Evolutionary conservation across 768 basidiomycete genomes (phyloP).

Genomic region (Mycena filopes): DNA sequence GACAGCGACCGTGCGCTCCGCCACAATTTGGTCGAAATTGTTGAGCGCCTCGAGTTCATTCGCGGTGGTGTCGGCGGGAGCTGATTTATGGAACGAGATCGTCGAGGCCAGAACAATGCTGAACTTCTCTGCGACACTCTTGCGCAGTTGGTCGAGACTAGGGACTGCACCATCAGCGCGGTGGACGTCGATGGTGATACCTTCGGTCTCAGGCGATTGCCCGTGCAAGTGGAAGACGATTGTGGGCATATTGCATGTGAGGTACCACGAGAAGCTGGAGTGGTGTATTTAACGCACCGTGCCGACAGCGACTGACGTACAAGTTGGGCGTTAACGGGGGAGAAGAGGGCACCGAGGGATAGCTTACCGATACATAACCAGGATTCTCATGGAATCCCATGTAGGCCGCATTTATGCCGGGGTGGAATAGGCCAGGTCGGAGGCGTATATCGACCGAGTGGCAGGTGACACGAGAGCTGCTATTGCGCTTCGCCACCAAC

Average conservation of each 20-base stretch:
- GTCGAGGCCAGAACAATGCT: constrained; percentile 13
- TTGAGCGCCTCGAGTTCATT: neutral
- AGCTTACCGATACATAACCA: no score
- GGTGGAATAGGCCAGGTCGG: no score
- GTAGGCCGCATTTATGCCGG: no score
- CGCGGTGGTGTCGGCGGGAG: neutral
- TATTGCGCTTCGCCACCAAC: no score
- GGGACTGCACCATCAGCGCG: neutral
- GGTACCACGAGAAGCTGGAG: neutral
- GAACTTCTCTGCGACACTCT: constrained; percentile 19
- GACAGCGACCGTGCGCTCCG: constrained; percentile 4
- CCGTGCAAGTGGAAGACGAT: constrained; percentile 29
- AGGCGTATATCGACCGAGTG: no score
- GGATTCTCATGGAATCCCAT: no score
- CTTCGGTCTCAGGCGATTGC: constrained; percentile 19
- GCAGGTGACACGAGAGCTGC: no score
- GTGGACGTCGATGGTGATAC: constrained; percentile 14
- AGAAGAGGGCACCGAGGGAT: no score
- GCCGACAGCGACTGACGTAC: neutral
- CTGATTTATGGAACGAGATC: constrained; percentile 23
- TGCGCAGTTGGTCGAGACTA: constrained; percentile 8
- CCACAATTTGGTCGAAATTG: constrained; percentile 5
- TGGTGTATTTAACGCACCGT: constrained; percentile 1
- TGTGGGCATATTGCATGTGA: constrained; percentile 1
- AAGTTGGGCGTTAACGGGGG: no score